A percentile compares a stretch with the other conserved stretches of the same genome.
Evolutionary conservation across 2,329 filamentous ascomycete species (phyloP).

Genomic region (Penicillium rolfsii): DNA sequence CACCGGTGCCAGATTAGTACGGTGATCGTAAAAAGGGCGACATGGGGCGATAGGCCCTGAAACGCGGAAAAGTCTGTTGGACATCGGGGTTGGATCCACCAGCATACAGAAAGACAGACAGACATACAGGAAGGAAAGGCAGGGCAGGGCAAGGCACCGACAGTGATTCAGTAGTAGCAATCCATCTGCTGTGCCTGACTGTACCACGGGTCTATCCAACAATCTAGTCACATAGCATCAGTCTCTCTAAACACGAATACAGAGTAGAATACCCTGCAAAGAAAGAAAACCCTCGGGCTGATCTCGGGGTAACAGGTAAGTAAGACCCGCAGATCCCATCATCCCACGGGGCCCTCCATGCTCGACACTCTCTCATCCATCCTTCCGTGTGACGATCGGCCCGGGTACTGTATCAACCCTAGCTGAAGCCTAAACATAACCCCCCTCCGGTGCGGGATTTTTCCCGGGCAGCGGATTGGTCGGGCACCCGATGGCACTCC

Average conservation of each 20-base stretch:
- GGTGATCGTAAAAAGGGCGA: background rate
- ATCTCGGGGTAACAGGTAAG: background rate
- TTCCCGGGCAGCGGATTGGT: conserved; percentile 27
- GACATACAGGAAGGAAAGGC: background rate
- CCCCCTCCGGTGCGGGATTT: conserved; percentile 19
- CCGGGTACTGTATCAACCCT: conserved; percentile 2
- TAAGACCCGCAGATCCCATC: background rate
- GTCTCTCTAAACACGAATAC: background rate
- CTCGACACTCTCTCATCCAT: too few species aligned
- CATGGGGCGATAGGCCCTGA: conserved; percentile 5
- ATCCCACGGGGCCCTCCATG: background rate
- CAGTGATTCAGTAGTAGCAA: too few species aligned
- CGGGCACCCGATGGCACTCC: conserved; percentile 19
- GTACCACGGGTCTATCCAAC: background rate
- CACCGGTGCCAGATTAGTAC: conserved; percentile 21
- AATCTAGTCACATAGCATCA: background rate
- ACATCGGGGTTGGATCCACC: conserved; percentile 6
- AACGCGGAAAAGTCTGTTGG: conserved; percentile 9
- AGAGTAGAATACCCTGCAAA: too few species aligned
- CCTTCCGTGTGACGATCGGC: background rate
- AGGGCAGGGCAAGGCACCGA: background rate
- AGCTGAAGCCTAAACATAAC: conserved; percentile 4
- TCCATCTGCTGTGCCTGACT: background rate
- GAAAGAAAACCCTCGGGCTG: background rate
- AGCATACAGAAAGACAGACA: too few species aligned